Percentiles rank a stretch among this genome's conserved stretches.
Evolutionary conservation across 768 basidiomycete genomes (phyloP).

Genomic region (Leucocoprinus birnbaumii): DNA sequence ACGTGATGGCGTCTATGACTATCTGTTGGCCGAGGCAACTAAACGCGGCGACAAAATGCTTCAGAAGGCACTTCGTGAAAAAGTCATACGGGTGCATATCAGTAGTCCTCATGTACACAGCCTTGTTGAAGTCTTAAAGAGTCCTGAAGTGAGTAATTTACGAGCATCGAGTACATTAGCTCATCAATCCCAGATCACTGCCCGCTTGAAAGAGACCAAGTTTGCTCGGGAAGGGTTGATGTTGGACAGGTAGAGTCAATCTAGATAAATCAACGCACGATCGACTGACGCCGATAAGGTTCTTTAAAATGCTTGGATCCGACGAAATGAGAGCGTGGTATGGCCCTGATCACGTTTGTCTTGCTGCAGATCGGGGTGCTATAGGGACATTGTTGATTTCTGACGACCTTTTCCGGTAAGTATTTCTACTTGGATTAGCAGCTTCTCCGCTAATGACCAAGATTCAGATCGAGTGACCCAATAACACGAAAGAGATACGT

Average conservation of each 20-base stretch:
- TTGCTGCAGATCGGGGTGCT: slow-evolving; percentile 91
- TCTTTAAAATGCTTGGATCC: slow-evolving; percentile 94
- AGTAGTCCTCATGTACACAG: slow-evolving; percentile 96
- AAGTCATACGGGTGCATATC: slow-evolving; percentile 88
- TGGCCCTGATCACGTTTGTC: slow-evolving; percentile 88
- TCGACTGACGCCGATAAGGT: slow-evolving; percentile 45
- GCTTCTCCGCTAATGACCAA: neutral
- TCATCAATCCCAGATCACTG: slow-evolving; percentile 49
- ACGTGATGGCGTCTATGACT: slow-evolving; percentile 82
- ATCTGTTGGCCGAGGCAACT: slow-evolving; percentile 78
- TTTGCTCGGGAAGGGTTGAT: slow-evolving; percentile 92
- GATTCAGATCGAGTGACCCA: slow-evolving; percentile 73
- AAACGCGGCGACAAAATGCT: slow-evolving; percentile 80
- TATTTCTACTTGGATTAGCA: neutral
- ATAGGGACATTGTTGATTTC: slow-evolving; percentile 94
- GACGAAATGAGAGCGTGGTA: slow-evolving; percentile 99
- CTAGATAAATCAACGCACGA: neutral
- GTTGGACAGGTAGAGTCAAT: slow-evolving; percentile 68
- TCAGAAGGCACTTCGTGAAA: slow-evolving; percentile 72
- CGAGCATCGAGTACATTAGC: neutral
- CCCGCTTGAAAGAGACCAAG: slow-evolving; percentile 89
- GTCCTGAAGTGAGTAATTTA: slow-evolving; percentile 73
- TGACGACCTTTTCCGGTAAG: slow-evolving; percentile 88
- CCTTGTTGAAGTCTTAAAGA: slow-evolving; percentile 89
- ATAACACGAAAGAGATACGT: slow-evolving; percentile 81